Evolutionary conservation across 805 yeast genomes (phyloP).

Genomic region (Kregervanrija delftensis): DNA sequence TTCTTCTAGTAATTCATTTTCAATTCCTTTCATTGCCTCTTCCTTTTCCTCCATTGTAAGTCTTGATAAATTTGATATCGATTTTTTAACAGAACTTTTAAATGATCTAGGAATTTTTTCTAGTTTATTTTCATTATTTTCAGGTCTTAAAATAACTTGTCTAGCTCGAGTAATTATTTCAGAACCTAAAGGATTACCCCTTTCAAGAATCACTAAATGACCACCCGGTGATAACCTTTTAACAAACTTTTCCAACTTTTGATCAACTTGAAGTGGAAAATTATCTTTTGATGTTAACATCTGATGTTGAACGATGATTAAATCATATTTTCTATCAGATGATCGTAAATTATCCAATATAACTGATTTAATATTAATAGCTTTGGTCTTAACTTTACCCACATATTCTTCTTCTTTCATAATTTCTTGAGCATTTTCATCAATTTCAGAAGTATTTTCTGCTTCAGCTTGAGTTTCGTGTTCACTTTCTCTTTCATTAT

Average conservation of each 20-base stretch:
- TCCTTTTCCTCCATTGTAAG: slow-evolving; percentile 6
- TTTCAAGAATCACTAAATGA: slow-evolving; percentile 68
- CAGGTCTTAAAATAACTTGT: slow-evolving; percentile 86
- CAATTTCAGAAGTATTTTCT: slow-evolving; percentile 14
- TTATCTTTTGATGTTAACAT: slow-evolving; percentile 50
- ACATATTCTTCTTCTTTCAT: slow-evolving; percentile 25
- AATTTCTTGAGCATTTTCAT: slow-evolving; percentile 1
- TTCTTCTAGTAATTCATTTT: slow-evolving; percentile 20
- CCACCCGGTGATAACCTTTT: slow-evolving; percentile 71
- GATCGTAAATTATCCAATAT: slow-evolving; percentile 48
- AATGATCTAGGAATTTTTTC: slow-evolving; percentile 70
- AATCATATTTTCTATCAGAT: slow-evolving; percentile 52
- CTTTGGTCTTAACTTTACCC: slow-evolving; percentile 51
- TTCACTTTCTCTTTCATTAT: neutral
- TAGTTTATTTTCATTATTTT: slow-evolving; percentile 43
- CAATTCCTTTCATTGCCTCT: slow-evolving; percentile 19
- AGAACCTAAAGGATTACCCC: slow-evolving; percentile 87
- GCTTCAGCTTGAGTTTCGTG: slow-evolving; percentile 13
- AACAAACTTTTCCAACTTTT: slow-evolving; percentile 51
- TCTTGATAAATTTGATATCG: slow-evolving; percentile 4
- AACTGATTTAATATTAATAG: slow-evolving; percentile 47
- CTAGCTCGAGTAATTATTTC: slow-evolving; percentile 87
- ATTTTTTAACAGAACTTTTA: slow-evolving; percentile 26
- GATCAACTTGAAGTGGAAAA: slow-evolving; percentile 72
- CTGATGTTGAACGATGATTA: slow-evolving; percentile 80